Evolutionary conservation across 2,329 filamentous ascomycete species (phyloP).

Genomic region (Herpotrichia juniperi): DNA sequence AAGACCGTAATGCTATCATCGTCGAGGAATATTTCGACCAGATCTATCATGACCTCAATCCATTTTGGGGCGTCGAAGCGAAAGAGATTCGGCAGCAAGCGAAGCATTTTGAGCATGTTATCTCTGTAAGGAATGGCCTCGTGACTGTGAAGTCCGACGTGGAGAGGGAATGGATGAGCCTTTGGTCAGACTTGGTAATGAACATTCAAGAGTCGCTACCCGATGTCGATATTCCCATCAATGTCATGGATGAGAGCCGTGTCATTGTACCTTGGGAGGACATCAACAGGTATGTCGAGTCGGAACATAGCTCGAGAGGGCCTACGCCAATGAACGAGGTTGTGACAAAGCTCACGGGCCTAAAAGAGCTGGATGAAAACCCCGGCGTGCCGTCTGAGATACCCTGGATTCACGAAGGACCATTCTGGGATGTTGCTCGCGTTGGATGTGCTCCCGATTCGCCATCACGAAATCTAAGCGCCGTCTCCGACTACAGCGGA

Average conservation of each 20-base stretch:
- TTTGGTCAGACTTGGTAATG: constrained; percentile 50
- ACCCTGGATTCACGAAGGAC: constrained; percentile 34
- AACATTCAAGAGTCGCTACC: constrained; percentile 48
- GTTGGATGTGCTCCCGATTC: constrained; percentile 49
- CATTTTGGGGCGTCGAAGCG: constrained; percentile 56
- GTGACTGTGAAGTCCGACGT: constrained; percentile 36
- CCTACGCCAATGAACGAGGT: constrained; percentile 35
- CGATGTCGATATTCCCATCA: constrained; percentile 55
- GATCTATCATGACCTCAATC: constrained; percentile 56
- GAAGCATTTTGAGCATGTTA: constrained; percentile 42
- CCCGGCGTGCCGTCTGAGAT: constrained; percentile 33
- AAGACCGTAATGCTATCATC: constrained; percentile 49
- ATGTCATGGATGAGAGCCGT: constrained; percentile 57
- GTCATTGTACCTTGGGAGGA: constrained; percentile 56
- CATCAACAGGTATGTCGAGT: constrained; percentile 47
- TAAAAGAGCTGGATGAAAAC: constrained; percentile 30
- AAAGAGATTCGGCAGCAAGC: constrained; percentile 50
- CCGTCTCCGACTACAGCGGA: constrained; percentile 44
- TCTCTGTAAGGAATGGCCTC: constrained; percentile 50
- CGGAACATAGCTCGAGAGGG: constrained; percentile 34
- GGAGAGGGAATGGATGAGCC: constrained; percentile 45
- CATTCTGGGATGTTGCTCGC: constrained; percentile 52
- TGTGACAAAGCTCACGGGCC: constrained; percentile 13
- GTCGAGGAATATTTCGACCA: constrained; percentile 60
- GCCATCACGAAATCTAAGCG: constrained; percentile 39